Conservation (phyloP, 805 yeast species). For the Saturnispora sanitii region DNA sequence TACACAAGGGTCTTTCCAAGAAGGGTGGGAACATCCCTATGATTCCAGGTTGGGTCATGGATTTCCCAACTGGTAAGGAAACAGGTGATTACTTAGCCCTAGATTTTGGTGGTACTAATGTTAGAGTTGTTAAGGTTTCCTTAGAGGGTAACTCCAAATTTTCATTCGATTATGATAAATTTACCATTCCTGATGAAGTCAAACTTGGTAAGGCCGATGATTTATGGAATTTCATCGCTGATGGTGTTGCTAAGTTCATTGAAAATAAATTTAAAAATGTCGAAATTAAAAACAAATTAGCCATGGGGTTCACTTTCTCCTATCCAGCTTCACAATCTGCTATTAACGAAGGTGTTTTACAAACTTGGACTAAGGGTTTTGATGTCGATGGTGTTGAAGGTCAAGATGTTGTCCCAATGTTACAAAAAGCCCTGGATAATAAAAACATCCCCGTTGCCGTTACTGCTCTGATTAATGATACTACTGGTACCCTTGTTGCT, state of each 20-base stretch:
- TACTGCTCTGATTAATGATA: slow-evolving; percentile 90
- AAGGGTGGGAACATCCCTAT: slow-evolving; percentile 86
- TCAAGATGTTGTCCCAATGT: slow-evolving; percentile 85
- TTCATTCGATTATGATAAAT: slow-evolving; percentile 81
- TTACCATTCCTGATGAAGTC: slow-evolving; percentile 62
- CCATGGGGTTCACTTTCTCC: slow-evolving; percentile 91
- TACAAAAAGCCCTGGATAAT: slow-evolving; percentile 62
- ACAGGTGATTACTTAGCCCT: slow-evolving; percentile 85
- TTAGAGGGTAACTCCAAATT: slow-evolving; percentile 77
- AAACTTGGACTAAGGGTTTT: slow-evolving; percentile 97
- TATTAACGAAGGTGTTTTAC: slow-evolving; percentile 78
- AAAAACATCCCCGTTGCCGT: slow-evolving; percentile 69
- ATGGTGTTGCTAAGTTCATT: slow-evolving; percentile 62
- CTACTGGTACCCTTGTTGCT: slow-evolving; percentile 95
- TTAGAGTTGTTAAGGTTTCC: slow-evolving; percentile 82
- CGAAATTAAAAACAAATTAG: slow-evolving; percentile 48
- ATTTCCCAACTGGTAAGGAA: slow-evolving; percentile 86
- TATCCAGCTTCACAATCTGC: slow-evolving; percentile 81
- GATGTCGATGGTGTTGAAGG: slow-evolving; percentile 92
- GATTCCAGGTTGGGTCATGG: slow-evolving; percentile 96
- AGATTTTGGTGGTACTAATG: slow-evolving; percentile 95
- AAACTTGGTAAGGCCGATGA: slow-evolving; percentile 72
- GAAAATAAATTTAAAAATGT: slow-evolving; percentile 48
- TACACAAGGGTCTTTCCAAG: slow-evolving; percentile 68
- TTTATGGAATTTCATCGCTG: slow-evolving; percentile 81